These are phyloP conservation scores for Fusarium buxicola DNA, from an alignment of 2,329 filamentous ascomycete species.

Conservation along the genomic window DNA sequence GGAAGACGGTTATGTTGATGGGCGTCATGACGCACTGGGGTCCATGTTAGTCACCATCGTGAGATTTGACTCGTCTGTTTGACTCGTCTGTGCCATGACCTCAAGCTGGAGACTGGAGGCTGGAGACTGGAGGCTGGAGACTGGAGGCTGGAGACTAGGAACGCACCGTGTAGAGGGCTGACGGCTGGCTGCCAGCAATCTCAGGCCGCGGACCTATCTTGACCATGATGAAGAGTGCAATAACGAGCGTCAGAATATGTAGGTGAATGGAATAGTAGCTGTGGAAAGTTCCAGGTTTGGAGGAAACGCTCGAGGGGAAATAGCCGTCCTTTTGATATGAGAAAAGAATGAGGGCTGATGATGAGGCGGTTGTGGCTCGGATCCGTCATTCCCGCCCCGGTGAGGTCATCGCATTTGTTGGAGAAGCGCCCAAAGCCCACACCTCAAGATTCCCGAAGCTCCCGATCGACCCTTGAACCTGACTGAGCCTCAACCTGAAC, in stretches of 20 bases:
- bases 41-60: conserved; percentile 21
- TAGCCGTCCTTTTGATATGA: neutral
- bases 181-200: conserved; percentile 31
- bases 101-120: neutral
- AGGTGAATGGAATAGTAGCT: neutral
- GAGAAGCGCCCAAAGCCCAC: conserved; percentile 8
- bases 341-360: conserved; percentile 3
- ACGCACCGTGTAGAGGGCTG: conserved; percentile 45
- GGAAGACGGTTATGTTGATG: conserved; percentile 71
- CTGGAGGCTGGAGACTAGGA: neutral
- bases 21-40: conserved; percentile 68
- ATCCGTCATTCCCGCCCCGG: conserved; percentile 35
- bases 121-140: neutral
- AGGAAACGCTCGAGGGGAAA: neutral
- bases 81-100: neutral
- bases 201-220: conserved; percentile 20
- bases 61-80: conserved; percentile 2
- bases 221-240: conserved; percentile 16
- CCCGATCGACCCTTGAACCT: conserved; percentile 31
- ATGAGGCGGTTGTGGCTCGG: conserved; percentile 33
- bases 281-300: too few relatives aligned
- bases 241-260: neutral
- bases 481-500: neutral
- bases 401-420: conserved; percentile 36
- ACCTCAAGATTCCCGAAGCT: conserved; percentile 23